Percentiles rank a stretch among this genome's conserved stretches.
phyloP scores from a whole-genome alignment of 2,329 filamentous ascomycete species.

The Sarocladium kiliense region DNA sequence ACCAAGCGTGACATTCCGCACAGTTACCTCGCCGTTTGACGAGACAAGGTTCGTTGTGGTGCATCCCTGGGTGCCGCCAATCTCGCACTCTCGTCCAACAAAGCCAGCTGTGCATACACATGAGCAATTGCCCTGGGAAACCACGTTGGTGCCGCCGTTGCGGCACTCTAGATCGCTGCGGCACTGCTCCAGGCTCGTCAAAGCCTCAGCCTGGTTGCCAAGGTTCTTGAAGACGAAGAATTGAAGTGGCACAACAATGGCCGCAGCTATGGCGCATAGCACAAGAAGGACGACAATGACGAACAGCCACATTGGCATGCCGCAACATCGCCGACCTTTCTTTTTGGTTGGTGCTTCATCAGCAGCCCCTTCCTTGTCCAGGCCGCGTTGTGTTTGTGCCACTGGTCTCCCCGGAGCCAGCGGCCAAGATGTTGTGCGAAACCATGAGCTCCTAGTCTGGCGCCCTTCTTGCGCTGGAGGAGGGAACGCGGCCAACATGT shows the following conservation, averaged over 20 bases:
- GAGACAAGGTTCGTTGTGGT: conserved; percentile 41
- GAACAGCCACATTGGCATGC: conserved; percentile 76
- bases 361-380: background rate
- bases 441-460: conserved; percentile 42
- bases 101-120: conserved; percentile 91
- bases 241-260: conserved; percentile 71
- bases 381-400: conserved; percentile 13
- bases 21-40: conserved; percentile 32
- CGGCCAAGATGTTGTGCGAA: conserved; percentile 44
- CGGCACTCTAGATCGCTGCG: conserved; percentile 58
- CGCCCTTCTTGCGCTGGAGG: conserved; percentile 46
- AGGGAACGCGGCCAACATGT: conserved; percentile 62
- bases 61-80: conserved; percentile 43
- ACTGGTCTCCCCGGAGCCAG: conserved; percentile 27
- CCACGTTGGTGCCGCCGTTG: conserved; percentile 75
- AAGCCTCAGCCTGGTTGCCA: conserved; percentile 27
- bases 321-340: conserved; percentile 66
- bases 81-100: conserved; percentile 53
- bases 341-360: conserved; percentile 24
- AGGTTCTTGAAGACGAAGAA: conserved; percentile 56
- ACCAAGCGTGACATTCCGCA: conserved; percentile 73
- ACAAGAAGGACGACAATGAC: conserved; percentile 59
- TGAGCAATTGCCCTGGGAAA: conserved; percentile 64
- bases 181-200: conserved; percentile 46
- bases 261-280: conserved; percentile 70